These are phyloP conservation scores for Cyberlindnera meyerae DNA, from an alignment of 805 yeast genomes.

Conservation along the genomic window DNA sequence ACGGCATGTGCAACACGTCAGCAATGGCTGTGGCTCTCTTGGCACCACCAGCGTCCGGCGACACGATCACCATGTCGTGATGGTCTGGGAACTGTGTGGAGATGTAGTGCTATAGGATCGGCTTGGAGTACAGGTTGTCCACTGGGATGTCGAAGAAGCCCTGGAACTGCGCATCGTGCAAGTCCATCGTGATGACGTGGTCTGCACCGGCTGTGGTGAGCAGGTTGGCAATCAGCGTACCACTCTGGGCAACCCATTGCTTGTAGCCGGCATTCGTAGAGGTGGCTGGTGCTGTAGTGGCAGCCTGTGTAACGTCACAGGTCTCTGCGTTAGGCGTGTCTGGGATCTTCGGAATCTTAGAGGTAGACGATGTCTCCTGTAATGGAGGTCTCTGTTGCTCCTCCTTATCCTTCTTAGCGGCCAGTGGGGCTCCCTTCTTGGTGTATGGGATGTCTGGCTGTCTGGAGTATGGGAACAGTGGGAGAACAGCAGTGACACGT, in stretches of 20 bases:
- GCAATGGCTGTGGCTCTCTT: constrained; percentile 94
- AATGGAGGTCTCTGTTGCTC: constrained; percentile 5
- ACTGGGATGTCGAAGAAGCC: constrained; percentile 97
- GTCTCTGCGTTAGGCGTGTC: constrained; percentile 16
- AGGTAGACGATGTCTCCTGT: constrained; percentile 4
- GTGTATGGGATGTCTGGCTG: constrained; percentile 92
- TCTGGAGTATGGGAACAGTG: constrained; percentile 91
- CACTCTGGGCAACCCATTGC: constrained; percentile 94
- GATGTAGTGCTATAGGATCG: constrained; percentile 82
- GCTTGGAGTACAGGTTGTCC: constrained; percentile 87
- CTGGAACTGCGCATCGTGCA: constrained; percentile 97
- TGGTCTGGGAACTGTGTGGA: constrained; percentile 71
- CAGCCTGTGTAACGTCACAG: constrained; percentile 16
- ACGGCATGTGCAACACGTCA: constrained; percentile 79
- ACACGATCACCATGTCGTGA: constrained; percentile 82
- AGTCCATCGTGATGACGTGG: constrained; percentile 94
- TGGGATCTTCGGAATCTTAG: constrained; percentile 33
- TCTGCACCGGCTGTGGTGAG: constrained; percentile 93
- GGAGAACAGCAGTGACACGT: constrained; percentile 91
- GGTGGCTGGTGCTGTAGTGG: constrained; percentile 13
- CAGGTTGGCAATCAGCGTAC: constrained; percentile 84
- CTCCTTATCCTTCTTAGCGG: no score
- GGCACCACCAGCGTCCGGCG: constrained; percentile 99
- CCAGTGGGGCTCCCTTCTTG: constrained; percentile 66
- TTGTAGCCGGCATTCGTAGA: constrained; percentile 65